Base-by-base conservation (phyloP, 1,284 basidiomycete genomes). In the Agaricales sp. region DNA sequence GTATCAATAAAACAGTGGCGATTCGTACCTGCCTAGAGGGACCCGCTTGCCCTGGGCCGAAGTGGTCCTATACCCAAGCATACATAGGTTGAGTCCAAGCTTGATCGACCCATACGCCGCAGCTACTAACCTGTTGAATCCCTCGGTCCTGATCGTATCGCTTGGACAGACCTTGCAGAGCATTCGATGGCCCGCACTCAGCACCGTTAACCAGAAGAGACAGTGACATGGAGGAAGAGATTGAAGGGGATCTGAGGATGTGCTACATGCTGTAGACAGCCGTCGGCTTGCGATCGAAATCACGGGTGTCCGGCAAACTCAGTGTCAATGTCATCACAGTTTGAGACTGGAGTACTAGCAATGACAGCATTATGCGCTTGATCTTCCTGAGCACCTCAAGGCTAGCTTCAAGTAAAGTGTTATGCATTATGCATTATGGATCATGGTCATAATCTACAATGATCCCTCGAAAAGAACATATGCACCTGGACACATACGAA, bases 151-250 rank as follows among this genome's bases (percentile, higher is more conserved):
- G 74, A 55, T 87, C 84, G 56, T 90, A 82, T 46, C 75, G 71
- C 60, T 91, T 91, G 0, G 83, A 72, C 4, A 92, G 74, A 19
- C 74, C 77, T 58, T 88, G 85, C n/a, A 92, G 63, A 11, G 87
- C 78, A 61, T 91, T 92, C 1, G 77, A 75, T 3, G 89, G 88
- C 1, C 89, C 89, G 55, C 88, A 92, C 45, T 90, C 87, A 1
- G 84, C 74, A 39, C 77, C 77, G 51, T 75, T 78, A 30, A 83
- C 71, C 14, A 91, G 80, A 71, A 86, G 73, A 48, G 84, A 81
- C 19, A 90, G 68, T 8, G 87, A 80, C 87, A 90, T 89, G 38
- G 52, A 55, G 46, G 37, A 46, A 25, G 46, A 23, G 26, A 39
- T 24, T 23, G 24, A 35, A 24, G 22, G n/a, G 30, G 19, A 20